phyloP scores from a whole-genome alignment of 805 yeast genomes.

The Candida cerambycidarum region DNA sequence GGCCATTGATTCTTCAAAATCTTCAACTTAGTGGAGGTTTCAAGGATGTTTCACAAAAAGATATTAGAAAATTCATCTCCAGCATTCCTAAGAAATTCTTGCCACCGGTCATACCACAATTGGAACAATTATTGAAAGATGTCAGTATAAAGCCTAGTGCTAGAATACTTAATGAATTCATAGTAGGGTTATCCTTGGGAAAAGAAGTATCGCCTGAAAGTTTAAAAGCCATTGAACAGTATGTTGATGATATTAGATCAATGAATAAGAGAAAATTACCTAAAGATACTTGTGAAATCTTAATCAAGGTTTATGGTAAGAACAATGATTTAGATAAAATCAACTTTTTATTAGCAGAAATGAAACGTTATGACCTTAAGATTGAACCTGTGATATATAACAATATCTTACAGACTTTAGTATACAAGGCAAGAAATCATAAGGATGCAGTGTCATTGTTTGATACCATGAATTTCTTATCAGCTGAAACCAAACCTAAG shows the following conservation, averaged over 20 bases:
- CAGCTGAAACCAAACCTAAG: constrained; percentile 66
- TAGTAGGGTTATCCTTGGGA: constrained; percentile 34
- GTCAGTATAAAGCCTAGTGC: constrained; percentile 31
- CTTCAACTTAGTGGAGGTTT: constrained; percentile 38
- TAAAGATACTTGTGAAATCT: constrained; percentile 41
- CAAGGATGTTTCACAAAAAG: constrained; percentile 26
- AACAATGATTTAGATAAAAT: constrained; percentile 35
- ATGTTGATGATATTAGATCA: constrained; percentile 25
- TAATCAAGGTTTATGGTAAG: constrained; percentile 49
- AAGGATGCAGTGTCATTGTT: constrained; percentile 70
- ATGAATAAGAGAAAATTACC: constrained; percentile 26
- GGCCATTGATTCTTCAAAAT: constrained; percentile 47
- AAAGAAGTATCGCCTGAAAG: constrained; percentile 18
- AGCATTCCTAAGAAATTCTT: constrained; percentile 43
- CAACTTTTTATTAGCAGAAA: constrained; percentile 35
- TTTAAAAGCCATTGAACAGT: constrained; percentile 30
- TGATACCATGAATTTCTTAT: constrained; percentile 80
- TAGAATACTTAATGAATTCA: constrained; percentile 35
- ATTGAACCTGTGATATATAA: constrained; percentile 52
- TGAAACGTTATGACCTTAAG: constrained; percentile 35
- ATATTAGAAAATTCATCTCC: constrained; percentile 35
- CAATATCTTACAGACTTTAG: constrained; percentile 60
- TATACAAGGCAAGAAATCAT: constrained; percentile 48
- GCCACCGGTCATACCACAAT: constrained; percentile 28
- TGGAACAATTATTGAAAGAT: constrained; percentile 37